These are phyloP conservation scores for Cichorium intybus DNA, from an alignment of 140 eudicot species.

Conservation along the genomic window DNA sequence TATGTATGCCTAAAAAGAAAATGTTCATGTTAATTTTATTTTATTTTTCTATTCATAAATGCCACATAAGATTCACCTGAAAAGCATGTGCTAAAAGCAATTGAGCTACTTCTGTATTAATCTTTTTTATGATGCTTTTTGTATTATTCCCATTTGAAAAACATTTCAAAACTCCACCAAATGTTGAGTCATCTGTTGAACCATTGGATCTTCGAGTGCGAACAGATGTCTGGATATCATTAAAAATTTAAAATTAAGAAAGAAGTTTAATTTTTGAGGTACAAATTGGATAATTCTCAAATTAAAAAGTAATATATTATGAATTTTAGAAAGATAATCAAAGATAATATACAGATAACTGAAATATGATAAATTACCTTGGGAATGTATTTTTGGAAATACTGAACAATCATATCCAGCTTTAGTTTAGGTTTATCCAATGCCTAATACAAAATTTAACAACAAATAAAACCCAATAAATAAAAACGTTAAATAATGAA, in stretches of 20 bases:
- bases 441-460: constrained; percentile 38
- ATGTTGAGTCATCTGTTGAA: constrained; percentile 43
- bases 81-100: constrained; percentile 85
- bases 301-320: no score
- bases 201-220: constrained; percentile 66
- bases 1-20: constrained; percentile 61
- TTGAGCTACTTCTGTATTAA: constrained; percentile 59
- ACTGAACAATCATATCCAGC: constrained; percentile 72
- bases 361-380: constrained; percentile 51
- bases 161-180: constrained; percentile 62
- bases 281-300: no score
- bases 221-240: constrained; percentile 50
- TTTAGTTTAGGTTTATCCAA: constrained; percentile 69
- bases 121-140: constrained; percentile 60
- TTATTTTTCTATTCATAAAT: neutral
- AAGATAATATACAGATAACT: no score
- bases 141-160: constrained; percentile 54
- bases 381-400: constrained; percentile 69
- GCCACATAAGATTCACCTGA: constrained; percentile 52
- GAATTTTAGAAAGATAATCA: no score
- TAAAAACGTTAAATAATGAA: neutral
- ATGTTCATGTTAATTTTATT: neutral
- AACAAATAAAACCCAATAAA: neutral
- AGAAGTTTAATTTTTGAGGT: neutral
- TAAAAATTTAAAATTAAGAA: neutral